Evolutionary conservation across 1,139 yeast genomes (phyloP), one percentile per base, ranked within the genome.

Genomic region (Zygosaccharomyces sapae): DNA sequence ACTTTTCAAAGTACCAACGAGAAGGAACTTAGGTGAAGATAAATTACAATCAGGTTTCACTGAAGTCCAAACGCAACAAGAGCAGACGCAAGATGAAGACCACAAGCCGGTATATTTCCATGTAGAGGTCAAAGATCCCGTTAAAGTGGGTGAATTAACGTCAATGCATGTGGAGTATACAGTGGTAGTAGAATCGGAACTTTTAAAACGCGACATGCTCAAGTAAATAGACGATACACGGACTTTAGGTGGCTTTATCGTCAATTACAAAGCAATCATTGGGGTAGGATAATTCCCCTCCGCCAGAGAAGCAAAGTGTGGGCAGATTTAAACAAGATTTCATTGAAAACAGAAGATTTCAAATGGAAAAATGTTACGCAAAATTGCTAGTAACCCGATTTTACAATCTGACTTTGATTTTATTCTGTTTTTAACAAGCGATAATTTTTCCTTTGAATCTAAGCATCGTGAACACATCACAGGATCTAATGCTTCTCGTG

Each of bases 251-350:
- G 97, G 97, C 74, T 92, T 24, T 90, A 88, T 66, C 88, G 88
- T 57, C 96, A 92, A 58, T 72, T 92, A 30, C 88, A 86, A 61
- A 79, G 79, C 55, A 87, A 84, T 58, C 89, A 92, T 61, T 95
- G 96, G 27, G 98, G 98, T 0, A 74, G 77, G 49, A 84, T 94
- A 36, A 83, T 94, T 24, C 97, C 98, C 0, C 96, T 98, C 97
- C 97, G 8, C 98, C 99, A 1, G 87, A 88, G 33, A 94, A 94
- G 62, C 97, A 92, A 66, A 86, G 88, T 0, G 84, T 90, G 49
- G 97, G 96, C 3, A 74, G 95, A 54, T 85, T 84, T 68, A 87
- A 88, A 60, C 90, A 86, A 56, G 89, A 83, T 59, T 89, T 92
- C 61, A 82, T 92, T 45, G 97, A 90, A 63, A 81, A 80, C 55